phyloP scores from a whole-genome alignment of 495 filamentous ascomycete genomes.

The Aspergillus asperescens region DNA sequence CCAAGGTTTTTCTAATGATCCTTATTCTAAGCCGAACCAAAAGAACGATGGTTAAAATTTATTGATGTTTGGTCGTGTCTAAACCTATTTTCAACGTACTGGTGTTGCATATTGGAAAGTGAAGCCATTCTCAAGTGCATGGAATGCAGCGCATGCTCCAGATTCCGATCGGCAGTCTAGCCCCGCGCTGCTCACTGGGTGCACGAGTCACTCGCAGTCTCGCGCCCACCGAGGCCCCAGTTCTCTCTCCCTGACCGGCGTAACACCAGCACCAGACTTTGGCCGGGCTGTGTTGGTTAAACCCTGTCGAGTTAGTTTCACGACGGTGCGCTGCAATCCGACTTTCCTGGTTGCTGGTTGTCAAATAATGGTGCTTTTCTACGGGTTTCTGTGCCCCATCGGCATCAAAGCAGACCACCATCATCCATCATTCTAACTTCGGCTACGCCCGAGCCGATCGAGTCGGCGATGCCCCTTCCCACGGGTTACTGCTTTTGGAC shows the following conservation, averaged over 20 bases:
- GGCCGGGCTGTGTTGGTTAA: background rate
- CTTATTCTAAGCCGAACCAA: background rate
- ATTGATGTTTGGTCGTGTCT: background rate
- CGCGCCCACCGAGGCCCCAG: no score
- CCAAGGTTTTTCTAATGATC: constrained; percentile 1
- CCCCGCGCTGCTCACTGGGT: background rate
- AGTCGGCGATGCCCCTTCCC: no score
- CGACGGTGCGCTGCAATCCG: background rate
- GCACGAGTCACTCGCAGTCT: background rate
- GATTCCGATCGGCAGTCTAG: background rate
- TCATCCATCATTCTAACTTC: no score
- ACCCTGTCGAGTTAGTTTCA: background rate
- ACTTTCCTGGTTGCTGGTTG: background rate
- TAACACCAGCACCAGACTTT: background rate
- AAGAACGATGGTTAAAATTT: background rate
- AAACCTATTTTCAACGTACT: background rate
- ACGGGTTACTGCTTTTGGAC: no score
- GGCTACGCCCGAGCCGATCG: no score
- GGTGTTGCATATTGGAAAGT: background rate
- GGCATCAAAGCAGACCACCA: no score
- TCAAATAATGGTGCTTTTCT: background rate
- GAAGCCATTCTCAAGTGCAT: background rate
- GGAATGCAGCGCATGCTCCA: background rate
- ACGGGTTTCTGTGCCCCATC: background rate
- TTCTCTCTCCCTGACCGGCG: background rate